Evolutionary conservation across 2,329 filamentous ascomycete genomes (phyloP), one percentile per base, ranked within the genome.

Genomic region (Phialophora chinensis): DNA sequence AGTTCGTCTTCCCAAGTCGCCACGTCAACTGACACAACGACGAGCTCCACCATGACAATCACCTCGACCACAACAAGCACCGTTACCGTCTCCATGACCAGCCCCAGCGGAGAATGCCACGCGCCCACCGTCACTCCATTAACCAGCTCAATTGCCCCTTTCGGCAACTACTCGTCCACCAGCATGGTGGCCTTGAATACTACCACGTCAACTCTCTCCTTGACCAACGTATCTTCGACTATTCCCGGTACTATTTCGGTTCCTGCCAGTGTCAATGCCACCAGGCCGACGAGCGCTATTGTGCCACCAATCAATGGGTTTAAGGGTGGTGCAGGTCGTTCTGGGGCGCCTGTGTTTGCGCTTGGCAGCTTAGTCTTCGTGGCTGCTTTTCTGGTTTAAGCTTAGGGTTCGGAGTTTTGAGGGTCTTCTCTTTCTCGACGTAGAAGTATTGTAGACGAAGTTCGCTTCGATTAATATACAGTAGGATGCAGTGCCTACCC

Each of bases 11-110:
- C 62, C 4, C 44, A 38, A 20, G 23, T 14, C n/a, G 10, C 23
- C 11, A 52, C 49, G 4, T 52, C 49, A 17, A 27, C 49, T 2
- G 49, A 29, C 23, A 12, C 49, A 4, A 52, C 49, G 2, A 27
- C 49, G 2, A 66, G 55, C 50, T 65, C 47, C 29, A 70, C 66
- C 27, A 65, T 57, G 3, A 68, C 68, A 25, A 58, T 70, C 49
- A 70, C 68, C 10, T 70, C 63, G 60, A 68, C 65, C 6, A 66
- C 60, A 23, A 70, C 68, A 53, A 66, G 60, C 47, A 68, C 60
- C n/a, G 54, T 68, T 11, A 70, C 63, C 23, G 65, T 70, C 35
- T 64, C 49, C 35, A 58, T 44, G 31, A 58, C 68, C 2, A 56
- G 49, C 17, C 62, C 66, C 5, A 25, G 44, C 20, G 59, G 33